Conservation (phyloP, 1,139 yeast genomes). For the Pichia terricola region DNA sequence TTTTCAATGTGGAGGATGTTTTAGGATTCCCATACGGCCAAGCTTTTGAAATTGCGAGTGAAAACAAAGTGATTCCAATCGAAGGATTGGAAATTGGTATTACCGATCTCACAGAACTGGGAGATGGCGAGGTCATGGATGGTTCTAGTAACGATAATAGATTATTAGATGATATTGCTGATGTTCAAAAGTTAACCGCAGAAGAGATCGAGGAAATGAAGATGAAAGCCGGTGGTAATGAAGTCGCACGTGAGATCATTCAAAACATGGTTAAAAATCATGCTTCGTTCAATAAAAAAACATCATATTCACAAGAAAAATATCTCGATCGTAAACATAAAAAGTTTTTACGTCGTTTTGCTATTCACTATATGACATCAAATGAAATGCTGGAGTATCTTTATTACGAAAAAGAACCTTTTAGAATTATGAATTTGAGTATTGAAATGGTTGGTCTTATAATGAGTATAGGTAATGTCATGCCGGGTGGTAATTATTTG, state of each 20-base stretch:
- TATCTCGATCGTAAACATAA: conserved; percentile 85
- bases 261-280: conserved; percentile 77
- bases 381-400: conserved; percentile 61
- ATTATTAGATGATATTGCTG: conserved; percentile 63
- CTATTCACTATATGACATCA: conserved; percentile 70
- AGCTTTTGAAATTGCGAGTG: conserved; percentile 73
- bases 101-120: conserved; percentile 13
- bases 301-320: conserved; percentile 83
- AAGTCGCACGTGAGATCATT: conserved; percentile 72
- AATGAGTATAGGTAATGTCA: conserved; percentile 68
- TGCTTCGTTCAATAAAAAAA: conserved; percentile 79
- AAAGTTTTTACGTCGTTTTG: conserved; percentile 79
- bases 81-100: conserved; percentile 26
- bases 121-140: conserved; percentile 18
- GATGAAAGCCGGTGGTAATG: conserved; percentile 49
- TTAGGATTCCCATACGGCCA: conserved; percentile 82
- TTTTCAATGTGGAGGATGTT: conserved; percentile 63
- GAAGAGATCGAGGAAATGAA: conserved; percentile 79
- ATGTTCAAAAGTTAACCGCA: conserved; percentile 63
- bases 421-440: conserved; percentile 70
- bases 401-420: conserved; percentile 63
- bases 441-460: conserved; percentile 74
- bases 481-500: conserved; percentile 82
- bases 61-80: conserved; percentile 42
- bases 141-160: conserved; percentile 48